These are phyloP conservation scores for Rhizopogon roseolus DNA, from an alignment of 768 basidiomycete genomes.

Conservation along the genomic window DNA sequence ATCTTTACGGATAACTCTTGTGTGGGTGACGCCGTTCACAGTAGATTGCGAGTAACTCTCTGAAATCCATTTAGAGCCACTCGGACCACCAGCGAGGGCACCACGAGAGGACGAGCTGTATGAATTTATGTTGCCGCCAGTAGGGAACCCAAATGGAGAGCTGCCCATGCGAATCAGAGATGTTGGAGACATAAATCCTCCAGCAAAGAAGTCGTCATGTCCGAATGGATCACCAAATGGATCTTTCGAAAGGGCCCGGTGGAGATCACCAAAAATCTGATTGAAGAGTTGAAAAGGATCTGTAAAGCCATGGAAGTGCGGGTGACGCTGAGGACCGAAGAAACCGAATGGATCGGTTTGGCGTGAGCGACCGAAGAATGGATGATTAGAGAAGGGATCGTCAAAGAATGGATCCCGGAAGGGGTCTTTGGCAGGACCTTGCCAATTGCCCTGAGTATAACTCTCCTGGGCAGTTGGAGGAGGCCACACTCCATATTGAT, in stretches of 20 bases:
- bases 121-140: not conserved
- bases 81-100: slow-evolving; percentile 13
- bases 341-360: slow-evolving; percentile 22
- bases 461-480: slow-evolving; percentile 37
- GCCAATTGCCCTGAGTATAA: slow-evolving; percentile 6
- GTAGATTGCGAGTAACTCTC: slow-evolving; percentile 54
- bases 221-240: slow-evolving; percentile 28
- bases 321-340: slow-evolving; percentile 14
- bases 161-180: not conserved
- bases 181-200: not conserved
- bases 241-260: slow-evolving; percentile 27
- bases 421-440: slow-evolving; percentile 10
- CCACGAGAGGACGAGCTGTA: not conserved
- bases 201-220: slow-evolving; percentile 10
- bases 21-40: slow-evolving; percentile 67
- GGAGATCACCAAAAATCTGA: slow-evolving; percentile 56
- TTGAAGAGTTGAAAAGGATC: slow-evolving; percentile 77
- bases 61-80: slow-evolving; percentile 37
- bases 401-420: slow-evolving; percentile 17
- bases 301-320: slow-evolving; percentile 40
- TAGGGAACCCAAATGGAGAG: not conserved
- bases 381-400: slow-evolving; percentile 14
- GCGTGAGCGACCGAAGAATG: slow-evolving; percentile 19
- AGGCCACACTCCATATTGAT: slow-evolving; percentile 71
- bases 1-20: slow-evolving; percentile 50